phyloP scores from a whole-genome alignment of 805 yeast species.

The Candida sphagnicola region DNA sequence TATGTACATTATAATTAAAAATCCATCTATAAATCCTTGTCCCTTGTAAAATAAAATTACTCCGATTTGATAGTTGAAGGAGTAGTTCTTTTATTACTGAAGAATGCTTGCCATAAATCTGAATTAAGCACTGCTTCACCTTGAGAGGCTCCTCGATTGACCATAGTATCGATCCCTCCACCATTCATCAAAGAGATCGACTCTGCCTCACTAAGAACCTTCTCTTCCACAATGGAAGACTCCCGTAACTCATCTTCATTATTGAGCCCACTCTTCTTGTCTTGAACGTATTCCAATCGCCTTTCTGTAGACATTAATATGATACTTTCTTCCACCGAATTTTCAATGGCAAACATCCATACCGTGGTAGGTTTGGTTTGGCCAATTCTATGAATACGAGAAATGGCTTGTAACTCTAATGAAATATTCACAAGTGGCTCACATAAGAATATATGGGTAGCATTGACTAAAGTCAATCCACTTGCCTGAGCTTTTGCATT shows the following conservation, averaged over 20 bases:
- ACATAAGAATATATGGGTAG: conserved; percentile 86
- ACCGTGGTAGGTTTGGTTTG: conserved; percentile 78
- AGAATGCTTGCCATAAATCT: conserved; percentile 64
- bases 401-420: conserved; percentile 85
- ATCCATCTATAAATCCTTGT: neutral
- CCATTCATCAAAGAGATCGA: conserved; percentile 51
- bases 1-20: neutral
- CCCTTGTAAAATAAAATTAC: too few relatives aligned
- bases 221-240: conserved; percentile 17
- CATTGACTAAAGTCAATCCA: conserved; percentile 87
- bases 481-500: conserved; percentile 87
- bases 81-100: conserved; percentile 22
- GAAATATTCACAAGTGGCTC: conserved; percentile 91
- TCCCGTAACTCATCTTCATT: conserved; percentile 5
- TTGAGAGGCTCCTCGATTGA: conserved; percentile 36
- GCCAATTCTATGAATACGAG: conserved; percentile 90
- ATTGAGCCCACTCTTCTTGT: conserved; percentile 8
- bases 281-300: conserved; percentile 41
- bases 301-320: conserved; percentile 62
- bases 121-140: conserved; percentile 58
- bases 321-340: conserved; percentile 87
- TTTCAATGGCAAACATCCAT: conserved; percentile 85
- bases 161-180: conserved; percentile 47
- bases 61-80: too few relatives aligned
- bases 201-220: conserved; percentile 39